Evolutionary conservation across 2,329 filamentous ascomycete genomes (phyloP), one percentile per base, ranked within the genome.

Genomic region (Ophiostoma populinum): DNA sequence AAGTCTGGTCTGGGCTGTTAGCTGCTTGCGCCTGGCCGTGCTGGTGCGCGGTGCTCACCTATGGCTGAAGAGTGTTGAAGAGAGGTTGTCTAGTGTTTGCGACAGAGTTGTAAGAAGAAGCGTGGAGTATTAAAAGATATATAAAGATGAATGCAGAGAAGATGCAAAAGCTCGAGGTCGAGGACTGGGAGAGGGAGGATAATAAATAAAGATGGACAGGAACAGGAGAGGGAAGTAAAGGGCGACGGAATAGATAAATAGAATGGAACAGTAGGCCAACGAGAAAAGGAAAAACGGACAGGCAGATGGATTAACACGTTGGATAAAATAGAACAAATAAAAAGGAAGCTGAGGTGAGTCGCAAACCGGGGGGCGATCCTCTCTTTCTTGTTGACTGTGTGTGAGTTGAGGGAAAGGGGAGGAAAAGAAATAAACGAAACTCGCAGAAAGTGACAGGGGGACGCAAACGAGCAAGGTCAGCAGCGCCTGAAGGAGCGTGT

Each of bases 331-430:
- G 18, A 36, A 21, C 17, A 28, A 20, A 28, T 8, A 20, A 18
- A 30, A 18, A 21, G 21, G 13, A 30, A 36, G 24, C 37, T 35
- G 33, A 39, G 15, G 32, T 26, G 22, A 39, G 37, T 36, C 33
- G 37, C 29, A 33, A 37, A 36, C 13, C 20, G 18, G 31, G 40
- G 40, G 38, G 30, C 20, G 38, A 34, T 27, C 22, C 29, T 42
- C 38, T 40, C 37, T 41, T 42, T 42, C 34, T 42, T n/a, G n/a
- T n/a, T n/a, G n/a, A n/a, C n/a, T n/a, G n/a, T n/a, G n/a, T n/a
- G n/a, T n/a, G n/a, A n/a, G n/a, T n/a, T n/a, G n/a, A n/a, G n/a
- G n/a, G n/a, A n/a, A n/a, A 17, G 4, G n/a, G 19, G 8, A 33
- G 18, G 12, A 24, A 13, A 22, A 11, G 15, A 12, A 30, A 12